Evolutionary conservation across 495 filamentous ascomycete species (phyloP).

Genomic region (Sporormia fimetaria): DNA sequence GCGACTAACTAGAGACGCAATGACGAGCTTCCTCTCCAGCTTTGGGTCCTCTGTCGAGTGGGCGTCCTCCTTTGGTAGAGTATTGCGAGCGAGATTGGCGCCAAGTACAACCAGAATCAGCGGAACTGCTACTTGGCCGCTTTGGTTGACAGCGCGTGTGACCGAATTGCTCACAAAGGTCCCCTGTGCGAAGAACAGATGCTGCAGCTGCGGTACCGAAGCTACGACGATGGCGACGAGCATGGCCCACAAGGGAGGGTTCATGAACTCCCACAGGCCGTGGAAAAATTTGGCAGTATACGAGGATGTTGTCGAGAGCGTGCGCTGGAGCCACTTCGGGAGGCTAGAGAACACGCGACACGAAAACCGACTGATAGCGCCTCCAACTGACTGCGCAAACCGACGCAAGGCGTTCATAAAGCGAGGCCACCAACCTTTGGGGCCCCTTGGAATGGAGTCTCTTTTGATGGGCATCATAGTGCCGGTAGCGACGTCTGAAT

Average conservation of each 20-base stretch:
- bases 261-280: constrained; percentile 89
- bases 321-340: constrained; percentile 47
- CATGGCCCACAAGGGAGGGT: constrained; percentile 97
- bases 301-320: constrained; percentile 36
- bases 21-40: constrained; percentile 62
- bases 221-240: constrained; percentile 77
- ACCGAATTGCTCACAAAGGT: constrained; percentile 89
- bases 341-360: constrained; percentile 37
- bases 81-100: constrained; percentile 64
- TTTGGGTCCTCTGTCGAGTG: constrained; percentile 41
- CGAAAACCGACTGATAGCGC: constrained; percentile 8
- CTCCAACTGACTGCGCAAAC: constrained; percentile 2
- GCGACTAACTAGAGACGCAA: constrained; percentile 73
- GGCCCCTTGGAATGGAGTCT: constrained; percentile 16
- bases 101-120: constrained; percentile 94
- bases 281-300: constrained; percentile 42
- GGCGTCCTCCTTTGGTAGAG: constrained; percentile 43
- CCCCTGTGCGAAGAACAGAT: constrained; percentile 75
- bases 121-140: constrained; percentile 83
- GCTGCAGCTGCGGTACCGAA: constrained; percentile 74
- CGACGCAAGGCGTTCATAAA: constrained; percentile 4
- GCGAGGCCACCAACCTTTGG: constrained; percentile 18
- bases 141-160: constrained; percentile 73
- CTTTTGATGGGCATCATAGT: constrained; percentile 3
- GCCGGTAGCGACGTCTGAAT: background rate